These are phyloP conservation scores for Calocybe cyanea DNA, from an alignment of 768 basidiomycete species.

Conservation along the genomic window DNA sequence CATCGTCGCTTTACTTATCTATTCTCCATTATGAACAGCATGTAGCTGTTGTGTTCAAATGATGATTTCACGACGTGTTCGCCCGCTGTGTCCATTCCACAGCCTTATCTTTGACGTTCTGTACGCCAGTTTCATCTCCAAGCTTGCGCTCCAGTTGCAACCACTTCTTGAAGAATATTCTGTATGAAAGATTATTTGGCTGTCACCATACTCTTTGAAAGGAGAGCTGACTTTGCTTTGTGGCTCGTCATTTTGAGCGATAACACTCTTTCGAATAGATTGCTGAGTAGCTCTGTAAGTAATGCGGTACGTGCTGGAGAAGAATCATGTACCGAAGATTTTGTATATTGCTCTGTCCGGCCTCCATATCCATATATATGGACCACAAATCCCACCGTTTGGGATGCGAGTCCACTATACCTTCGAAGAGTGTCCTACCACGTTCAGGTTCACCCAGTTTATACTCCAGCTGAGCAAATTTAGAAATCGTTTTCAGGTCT, in stretches of 20 bases:
- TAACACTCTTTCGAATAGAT: constrained; percentile 83
- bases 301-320: not conserved
- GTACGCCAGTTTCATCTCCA: constrained; percentile 83
- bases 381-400: constrained; percentile 96
- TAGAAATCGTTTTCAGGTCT: constrained; percentile 96
- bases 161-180: constrained; percentile 98
- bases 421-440: constrained; percentile 94
- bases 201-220: constrained; percentile 1
- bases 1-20: constrained; percentile 28
- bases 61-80: constrained; percentile 30
- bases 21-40: constrained; percentile 30
- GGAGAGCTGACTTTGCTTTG: constrained; percentile 82
- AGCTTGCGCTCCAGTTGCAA: constrained; percentile 79
- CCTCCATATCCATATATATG: constrained; percentile 96
- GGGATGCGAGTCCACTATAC: constrained; percentile 92
- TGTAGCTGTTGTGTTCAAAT: constrained; percentile 22
- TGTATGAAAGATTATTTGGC: constrained; percentile 25
- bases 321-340: constrained; percentile 57
- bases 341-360: constrained; percentile 73
- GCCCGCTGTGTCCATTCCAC: constrained; percentile 85
- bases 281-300: constrained; percentile 39
- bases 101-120: constrained; percentile 81
- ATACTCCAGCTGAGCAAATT: constrained; percentile 94
- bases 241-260: constrained; percentile 86
- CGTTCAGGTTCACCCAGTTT: constrained; percentile 91